These are phyloP conservation scores for Marasmius fiardii DNA, from an alignment of 1,284 basidiomycete genomes.

Conservation along the genomic window DNA sequence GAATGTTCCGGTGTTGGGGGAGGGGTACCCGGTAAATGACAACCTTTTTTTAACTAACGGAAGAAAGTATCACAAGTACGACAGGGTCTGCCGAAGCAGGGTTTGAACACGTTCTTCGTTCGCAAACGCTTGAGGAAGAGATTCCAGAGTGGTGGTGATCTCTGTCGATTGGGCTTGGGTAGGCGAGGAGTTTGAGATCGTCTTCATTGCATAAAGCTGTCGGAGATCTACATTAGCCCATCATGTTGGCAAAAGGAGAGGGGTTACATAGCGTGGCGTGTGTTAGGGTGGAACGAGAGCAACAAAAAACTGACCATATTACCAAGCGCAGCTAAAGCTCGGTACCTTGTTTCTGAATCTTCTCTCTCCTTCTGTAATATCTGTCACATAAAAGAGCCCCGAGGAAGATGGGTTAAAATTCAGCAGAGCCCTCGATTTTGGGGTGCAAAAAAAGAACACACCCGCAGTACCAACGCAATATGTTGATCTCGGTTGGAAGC, in stretches of 20 bases:
- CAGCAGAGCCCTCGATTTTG: no score
- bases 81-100: slow-evolving; percentile 45
- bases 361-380: slow-evolving; percentile 62
- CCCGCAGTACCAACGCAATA: slow-evolving; percentile 45
- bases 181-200: slow-evolving; percentile 31
- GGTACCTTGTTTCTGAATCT: slow-evolving; percentile 85
- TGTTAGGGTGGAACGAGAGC: no score
- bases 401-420: no score
- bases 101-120: slow-evolving; percentile 53
- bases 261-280: no score
- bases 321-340: slow-evolving; percentile 83
- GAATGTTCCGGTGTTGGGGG: background rate
- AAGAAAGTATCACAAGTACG: slow-evolving; percentile 22
- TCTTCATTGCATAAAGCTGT: slow-evolving; percentile 49
- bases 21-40: no score
- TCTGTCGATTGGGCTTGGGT: slow-evolving; percentile 33
- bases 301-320: slow-evolving; percentile 63
- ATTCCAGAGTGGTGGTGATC: slow-evolving; percentile 36
- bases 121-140: slow-evolving; percentile 41
- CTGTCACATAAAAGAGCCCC: slow-evolving; percentile 36
- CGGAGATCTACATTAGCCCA: slow-evolving; percentile 3
- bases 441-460: no score
- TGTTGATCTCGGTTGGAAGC: slow-evolving; percentile 31
- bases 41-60: no score
- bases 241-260: background rate